Evolutionary conservation across 352 stramenopile genomes (phyloP).

Genomic region (Phytophthora meadii): DNA sequence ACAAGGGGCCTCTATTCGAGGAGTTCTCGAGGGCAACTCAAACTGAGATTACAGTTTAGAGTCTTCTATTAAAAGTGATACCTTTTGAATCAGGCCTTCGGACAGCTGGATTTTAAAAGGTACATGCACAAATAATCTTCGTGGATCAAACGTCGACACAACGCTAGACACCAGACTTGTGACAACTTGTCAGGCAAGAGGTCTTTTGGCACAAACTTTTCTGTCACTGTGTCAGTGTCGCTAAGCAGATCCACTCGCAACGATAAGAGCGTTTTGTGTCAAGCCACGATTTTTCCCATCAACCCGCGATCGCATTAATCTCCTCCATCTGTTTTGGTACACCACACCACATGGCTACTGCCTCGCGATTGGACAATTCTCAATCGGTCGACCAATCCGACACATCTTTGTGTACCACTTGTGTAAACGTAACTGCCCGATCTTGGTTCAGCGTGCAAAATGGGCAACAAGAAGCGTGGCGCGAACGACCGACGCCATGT

Average conservation of each 20-base stretch:
- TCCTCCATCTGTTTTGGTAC: constrained; percentile 3
- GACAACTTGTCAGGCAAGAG: not conserved
- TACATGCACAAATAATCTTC: constrained; percentile 12
- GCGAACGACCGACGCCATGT: constrained; percentile 29
- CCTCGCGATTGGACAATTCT: constrained; percentile 19
- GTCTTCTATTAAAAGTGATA: too few relatives aligned
- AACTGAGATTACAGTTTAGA: not conserved
- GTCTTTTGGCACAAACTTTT: not conserved
- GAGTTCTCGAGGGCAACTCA: too few relatives aligned
- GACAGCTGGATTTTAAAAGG: constrained; percentile 19
- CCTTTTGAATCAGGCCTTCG: constrained; percentile 16
- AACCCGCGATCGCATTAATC: constrained; percentile 8
- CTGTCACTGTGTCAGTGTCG: too few relatives aligned
- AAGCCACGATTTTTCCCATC: constrained; percentile 4
- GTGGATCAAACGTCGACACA: constrained; percentile 12
- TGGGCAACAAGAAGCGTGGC: constrained; percentile 49
- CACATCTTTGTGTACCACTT: constrained; percentile 7
- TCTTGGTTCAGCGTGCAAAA: constrained; percentile 21
- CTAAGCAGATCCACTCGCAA: not conserved
- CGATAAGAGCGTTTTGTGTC: constrained; percentile 4
- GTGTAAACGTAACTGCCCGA: not conserved
- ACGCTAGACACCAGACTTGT: not conserved
- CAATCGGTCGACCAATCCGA: not conserved
- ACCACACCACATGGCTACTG: constrained; percentile 12
- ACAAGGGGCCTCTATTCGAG: too few relatives aligned